Conservation (phyloP, 495 filamentous ascomycete genomes). For the Podospora fimiseda region DNA sequence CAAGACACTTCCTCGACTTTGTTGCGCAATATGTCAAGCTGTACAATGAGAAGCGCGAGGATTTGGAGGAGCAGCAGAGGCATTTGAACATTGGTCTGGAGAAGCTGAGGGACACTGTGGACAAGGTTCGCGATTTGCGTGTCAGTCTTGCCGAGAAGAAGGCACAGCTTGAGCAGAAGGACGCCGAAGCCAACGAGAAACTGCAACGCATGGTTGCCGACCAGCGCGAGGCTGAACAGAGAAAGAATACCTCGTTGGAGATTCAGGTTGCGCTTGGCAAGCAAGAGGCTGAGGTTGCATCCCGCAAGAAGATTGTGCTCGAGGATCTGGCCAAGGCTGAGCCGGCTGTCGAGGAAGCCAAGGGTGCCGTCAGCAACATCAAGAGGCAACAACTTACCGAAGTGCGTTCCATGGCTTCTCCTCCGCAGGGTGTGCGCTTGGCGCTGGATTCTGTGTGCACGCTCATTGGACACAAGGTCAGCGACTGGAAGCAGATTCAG, state of each 20-base stretch:
- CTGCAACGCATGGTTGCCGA: slow-evolving; percentile 94
- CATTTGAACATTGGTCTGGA: slow-evolving; percentile 97
- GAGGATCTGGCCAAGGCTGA: slow-evolving; percentile 85
- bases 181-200: slow-evolving; percentile 94
- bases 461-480: slow-evolving; percentile 81
- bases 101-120: slow-evolving; percentile 95
- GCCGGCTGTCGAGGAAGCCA: slow-evolving; percentile 85
- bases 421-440: slow-evolving; percentile 82
- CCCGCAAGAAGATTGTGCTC: slow-evolving; percentile 76
- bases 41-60: slow-evolving; percentile 97
- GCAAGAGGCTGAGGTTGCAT: slow-evolving; percentile 82
- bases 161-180: slow-evolving; percentile 83
- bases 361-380: slow-evolving; percentile 94
- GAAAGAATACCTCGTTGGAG: slow-evolving; percentile 78
- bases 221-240: slow-evolving; percentile 90
- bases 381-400: slow-evolving; percentile 95
- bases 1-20: slow-evolving; percentile 95
- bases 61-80: slow-evolving; percentile 95
- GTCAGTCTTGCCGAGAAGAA: slow-evolving; percentile 90
- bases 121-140: slow-evolving; percentile 90
- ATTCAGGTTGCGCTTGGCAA: slow-evolving; percentile 81
- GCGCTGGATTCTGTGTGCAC: slow-evolving; percentile 94
- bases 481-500: slow-evolving; percentile 85
- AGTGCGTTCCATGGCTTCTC: slow-evolving; percentile 92
- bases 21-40: slow-evolving; percentile 96